phyloP scores from a whole-genome alignment of 768 basidiomycete genomes.

The Amanita pseudoporphyria region DNA sequence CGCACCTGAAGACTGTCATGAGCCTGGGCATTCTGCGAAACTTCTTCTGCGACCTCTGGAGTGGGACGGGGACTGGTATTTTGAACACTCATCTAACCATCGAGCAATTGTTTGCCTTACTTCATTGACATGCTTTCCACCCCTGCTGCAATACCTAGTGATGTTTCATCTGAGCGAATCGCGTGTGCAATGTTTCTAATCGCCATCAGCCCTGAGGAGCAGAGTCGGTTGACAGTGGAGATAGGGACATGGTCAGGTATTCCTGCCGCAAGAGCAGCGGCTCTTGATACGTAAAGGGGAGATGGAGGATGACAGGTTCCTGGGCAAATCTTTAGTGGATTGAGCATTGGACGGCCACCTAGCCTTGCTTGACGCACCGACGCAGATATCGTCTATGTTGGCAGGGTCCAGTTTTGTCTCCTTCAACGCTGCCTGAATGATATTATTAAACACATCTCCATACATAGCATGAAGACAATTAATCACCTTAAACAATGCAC shows the following conservation, averaged over 20 bases:
- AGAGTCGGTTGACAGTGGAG: conserved; percentile 86
- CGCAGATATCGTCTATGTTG: conserved; percentile 75
- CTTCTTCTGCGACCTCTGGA: conserved; percentile 49
- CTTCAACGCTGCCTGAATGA: conserved; percentile 50
- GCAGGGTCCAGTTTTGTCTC: conserved; percentile 58
- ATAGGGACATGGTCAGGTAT: conserved; percentile 84
- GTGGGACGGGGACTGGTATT: conserved; percentile 58
- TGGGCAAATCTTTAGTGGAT: conserved; percentile 16
- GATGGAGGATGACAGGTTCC: conserved; percentile 81
- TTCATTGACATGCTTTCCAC: conserved; percentile 80
- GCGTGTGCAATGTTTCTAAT: conserved; percentile 83
- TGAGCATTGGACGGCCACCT: not conserved
- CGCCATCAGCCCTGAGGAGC: conserved; percentile 93
- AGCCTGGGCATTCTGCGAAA: conserved; percentile 53
- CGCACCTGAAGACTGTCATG: conserved; percentile 67
- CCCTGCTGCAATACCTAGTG: conserved; percentile 79
- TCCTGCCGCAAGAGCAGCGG: conserved; percentile 82
- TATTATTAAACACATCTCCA: not conserved
- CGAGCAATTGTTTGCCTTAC: conserved; percentile 27
- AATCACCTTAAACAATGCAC: conserved; percentile 68
- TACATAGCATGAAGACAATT: not conserved
- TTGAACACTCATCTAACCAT: not conserved
- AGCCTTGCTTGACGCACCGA: conserved; percentile 40
- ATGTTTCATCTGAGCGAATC: conserved; percentile 74
- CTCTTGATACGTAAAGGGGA: conserved; percentile 73